Conservation (phyloP, 1,139 yeast genomes). For the Sugiyamaella neomexicana region DNA sequence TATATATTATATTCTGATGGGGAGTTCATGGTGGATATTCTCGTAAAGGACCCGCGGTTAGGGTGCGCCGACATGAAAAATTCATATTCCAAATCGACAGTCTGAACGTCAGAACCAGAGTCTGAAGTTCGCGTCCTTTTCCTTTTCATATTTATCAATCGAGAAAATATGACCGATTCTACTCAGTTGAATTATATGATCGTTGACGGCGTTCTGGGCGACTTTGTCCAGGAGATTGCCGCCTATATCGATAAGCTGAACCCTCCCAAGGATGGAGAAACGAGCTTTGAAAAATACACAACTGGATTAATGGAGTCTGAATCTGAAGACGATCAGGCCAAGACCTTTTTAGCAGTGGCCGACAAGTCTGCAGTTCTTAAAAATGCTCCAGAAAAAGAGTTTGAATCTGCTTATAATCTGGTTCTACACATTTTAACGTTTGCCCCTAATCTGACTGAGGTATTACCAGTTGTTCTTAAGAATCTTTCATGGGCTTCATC, state of each 20-base stretch:
- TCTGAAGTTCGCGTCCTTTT: conserved; percentile 3
- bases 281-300: conserved; percentile 28
- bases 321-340: conserved; percentile 34
- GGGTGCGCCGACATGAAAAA: background rate
- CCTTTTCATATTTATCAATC: background rate
- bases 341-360: conserved; percentile 39
- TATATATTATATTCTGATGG: background rate
- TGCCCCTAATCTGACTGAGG: conserved; percentile 39
- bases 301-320: conserved; percentile 34
- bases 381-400: conserved; percentile 42
- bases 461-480: conserved; percentile 38
- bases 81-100: background rate
- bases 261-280: conserved; percentile 30
- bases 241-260: conserved; percentile 42
- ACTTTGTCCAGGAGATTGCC: conserved; percentile 43
- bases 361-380: conserved; percentile 37
- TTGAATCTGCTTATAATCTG: conserved; percentile 46
- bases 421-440: conserved; percentile 42
- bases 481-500: conserved; percentile 36
- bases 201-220: conserved; percentile 43
- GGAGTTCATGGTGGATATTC: background rate
- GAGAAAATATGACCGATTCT: conserved; percentile 12
- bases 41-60: background rate
- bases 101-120: background rate
- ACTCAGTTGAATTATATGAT: conserved; percentile 33